Percentiles rank a stretch among this genome's conserved stretches.
Evolutionary conservation across 1,139 yeast genomes (phyloP).

Genomic region (Blastobotrys buckinghamii): DNA sequence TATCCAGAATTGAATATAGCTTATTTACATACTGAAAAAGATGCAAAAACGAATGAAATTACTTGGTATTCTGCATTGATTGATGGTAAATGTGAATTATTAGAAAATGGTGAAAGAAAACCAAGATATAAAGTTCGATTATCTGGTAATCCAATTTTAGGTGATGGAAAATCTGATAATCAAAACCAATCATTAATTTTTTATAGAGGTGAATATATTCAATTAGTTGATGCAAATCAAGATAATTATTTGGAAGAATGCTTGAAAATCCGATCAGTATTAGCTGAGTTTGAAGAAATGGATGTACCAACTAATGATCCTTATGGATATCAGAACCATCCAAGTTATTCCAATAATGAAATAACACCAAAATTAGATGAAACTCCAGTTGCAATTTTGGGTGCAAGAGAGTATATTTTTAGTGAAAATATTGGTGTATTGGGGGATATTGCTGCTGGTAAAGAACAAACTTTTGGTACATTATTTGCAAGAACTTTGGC

Average conservation of each 20-base stretch:
- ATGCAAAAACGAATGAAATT: constrained; percentile 24
- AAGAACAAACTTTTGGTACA: constrained; percentile 90
- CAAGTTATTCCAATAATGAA: background rate
- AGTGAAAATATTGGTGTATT: constrained; percentile 80
- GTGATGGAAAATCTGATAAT: constrained; percentile 87
- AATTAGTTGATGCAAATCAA: constrained; percentile 83
- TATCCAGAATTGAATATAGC: constrained; percentile 60
- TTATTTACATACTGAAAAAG: constrained; percentile 48
- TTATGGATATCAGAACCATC: constrained; percentile 15
- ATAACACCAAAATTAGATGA: constrained; percentile 14
- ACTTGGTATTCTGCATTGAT: constrained; percentile 57
- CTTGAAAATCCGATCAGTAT: constrained; percentile 66
- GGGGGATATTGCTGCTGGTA: constrained; percentile 92
- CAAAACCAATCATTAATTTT: constrained; percentile 75
- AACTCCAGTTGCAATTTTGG: constrained; percentile 72
- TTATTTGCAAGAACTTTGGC: constrained; percentile 81
- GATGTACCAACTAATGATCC: constrained; percentile 28
- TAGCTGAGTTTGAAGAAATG: constrained; percentile 73
- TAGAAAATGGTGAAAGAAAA: constrained; percentile 39
- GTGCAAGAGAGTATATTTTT: constrained; percentile 84
- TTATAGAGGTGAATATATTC: constrained; percentile 81
- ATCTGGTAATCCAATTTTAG: constrained; percentile 83
- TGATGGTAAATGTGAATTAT: constrained; percentile 44
- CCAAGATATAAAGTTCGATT: constrained; percentile 53
- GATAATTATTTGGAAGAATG: constrained; percentile 86